phyloP scores from a whole-genome alignment of 2,329 filamentous ascomycete genomes.

The Metarhizium guizhouense region DNA sequence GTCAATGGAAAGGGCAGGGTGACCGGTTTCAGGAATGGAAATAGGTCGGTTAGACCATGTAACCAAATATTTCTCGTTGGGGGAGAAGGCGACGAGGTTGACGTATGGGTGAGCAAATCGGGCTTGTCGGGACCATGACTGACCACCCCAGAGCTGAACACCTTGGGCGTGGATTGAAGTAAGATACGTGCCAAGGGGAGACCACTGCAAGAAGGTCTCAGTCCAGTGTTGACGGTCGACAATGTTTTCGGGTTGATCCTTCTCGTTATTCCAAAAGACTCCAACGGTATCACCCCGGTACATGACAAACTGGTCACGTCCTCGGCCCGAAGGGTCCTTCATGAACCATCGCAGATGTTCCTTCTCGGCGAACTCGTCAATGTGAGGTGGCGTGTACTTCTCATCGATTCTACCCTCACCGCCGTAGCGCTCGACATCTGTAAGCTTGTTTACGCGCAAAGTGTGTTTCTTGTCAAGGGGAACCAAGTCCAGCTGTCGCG shows the following conservation, averaged over 20 bases:
- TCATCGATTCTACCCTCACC: conserved; percentile 90
- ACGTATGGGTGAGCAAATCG: conserved; percentile 93
- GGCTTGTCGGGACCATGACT: conserved; percentile 81
- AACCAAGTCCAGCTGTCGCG: conserved; percentile 77
- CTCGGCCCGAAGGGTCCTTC: conserved; percentile 67
- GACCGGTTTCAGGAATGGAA: conserved; percentile 77
- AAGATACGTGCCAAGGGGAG: conserved; percentile 85
- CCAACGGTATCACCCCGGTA: conserved; percentile 87
- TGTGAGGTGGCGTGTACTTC: conserved; percentile 72
- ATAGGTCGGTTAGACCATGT: conserved; percentile 97
- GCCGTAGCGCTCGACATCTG: conserved; percentile 93
- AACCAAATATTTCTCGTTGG: conserved; percentile 82
- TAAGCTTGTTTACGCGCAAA: conserved; percentile 93
- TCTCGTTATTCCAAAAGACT: conserved; percentile 98
- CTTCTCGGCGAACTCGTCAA: conserved; percentile 81
- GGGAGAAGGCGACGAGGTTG: conserved; percentile 94
- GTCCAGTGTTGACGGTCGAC: conserved; percentile 96
- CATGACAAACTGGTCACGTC: conserved; percentile 92
- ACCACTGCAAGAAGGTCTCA: conserved; percentile 97
- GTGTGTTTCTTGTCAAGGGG: conserved; percentile 96
- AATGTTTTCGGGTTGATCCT: conserved; percentile 75
- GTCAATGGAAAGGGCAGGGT: conserved; percentile 75
- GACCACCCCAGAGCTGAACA: conserved; percentile 93
- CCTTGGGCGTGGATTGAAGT: conserved; percentile 93
- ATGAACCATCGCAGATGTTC: conserved; percentile 94